Evolutionary conservation across 2,329 filamentous ascomycete species (phyloP).

Genomic region (Stachybotrys echinatus): DNA sequence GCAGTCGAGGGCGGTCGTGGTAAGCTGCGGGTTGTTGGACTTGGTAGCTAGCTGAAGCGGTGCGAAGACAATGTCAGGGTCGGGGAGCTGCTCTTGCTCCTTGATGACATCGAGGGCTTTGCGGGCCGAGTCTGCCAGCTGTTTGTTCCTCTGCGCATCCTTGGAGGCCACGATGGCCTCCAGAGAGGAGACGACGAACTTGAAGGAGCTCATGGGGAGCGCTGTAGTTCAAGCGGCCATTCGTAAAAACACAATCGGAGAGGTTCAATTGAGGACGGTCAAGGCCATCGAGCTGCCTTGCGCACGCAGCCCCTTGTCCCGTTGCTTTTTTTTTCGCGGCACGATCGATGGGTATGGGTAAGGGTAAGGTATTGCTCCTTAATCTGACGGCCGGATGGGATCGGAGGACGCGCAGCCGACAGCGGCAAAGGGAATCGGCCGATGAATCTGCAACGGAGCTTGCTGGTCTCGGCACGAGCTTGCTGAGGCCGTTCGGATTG

Average conservation of each 20-base stretch:
- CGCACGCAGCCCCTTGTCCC: neutral
- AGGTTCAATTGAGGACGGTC: neutral
- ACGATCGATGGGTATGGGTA: neutral
- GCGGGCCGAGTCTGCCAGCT: conserved; percentile 75
- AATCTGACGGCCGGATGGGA: neutral
- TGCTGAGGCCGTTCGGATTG: neutral
- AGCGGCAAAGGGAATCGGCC: neutral
- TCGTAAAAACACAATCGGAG: conserved; percentile 19
- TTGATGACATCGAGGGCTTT: conserved; percentile 83
- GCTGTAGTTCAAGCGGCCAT: conserved; percentile 37
- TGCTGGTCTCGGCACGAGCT: too few relatives aligned
- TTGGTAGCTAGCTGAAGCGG: conserved; percentile 87
- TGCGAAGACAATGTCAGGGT: conserved; percentile 87
- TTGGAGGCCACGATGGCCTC: conserved; percentile 89
- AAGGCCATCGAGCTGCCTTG: neutral
- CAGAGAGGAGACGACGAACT: conserved; percentile 90
- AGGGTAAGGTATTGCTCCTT: neutral
- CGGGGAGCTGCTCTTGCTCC: conserved; percentile 74
- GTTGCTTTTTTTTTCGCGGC: neutral
- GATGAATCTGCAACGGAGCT: neutral
- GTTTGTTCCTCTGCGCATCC: conserved; percentile 82
- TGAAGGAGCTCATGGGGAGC: conserved; percentile 80
- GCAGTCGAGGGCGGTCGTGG: conserved; percentile 89
- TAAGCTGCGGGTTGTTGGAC: conserved; percentile 76
- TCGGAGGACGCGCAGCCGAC: neutral